Percentiles rank a stretch among this genome's conserved stretches.
phyloP scores from a whole-genome alignment of 1,284 basidiomycete species.

The Sporisorium graminicola region DNA sequence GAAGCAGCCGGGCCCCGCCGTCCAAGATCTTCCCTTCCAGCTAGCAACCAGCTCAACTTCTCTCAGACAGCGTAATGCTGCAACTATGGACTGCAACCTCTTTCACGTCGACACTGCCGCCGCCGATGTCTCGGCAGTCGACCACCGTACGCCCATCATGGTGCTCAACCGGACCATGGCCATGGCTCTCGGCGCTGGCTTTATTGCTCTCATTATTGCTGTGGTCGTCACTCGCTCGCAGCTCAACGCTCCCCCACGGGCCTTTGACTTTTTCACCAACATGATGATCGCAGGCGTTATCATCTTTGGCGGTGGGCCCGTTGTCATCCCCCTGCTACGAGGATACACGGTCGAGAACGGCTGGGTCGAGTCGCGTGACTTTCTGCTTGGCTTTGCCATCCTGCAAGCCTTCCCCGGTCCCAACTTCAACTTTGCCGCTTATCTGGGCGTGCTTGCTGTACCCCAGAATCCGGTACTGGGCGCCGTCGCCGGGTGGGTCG shows the following conservation, averaged over 20 bases:
- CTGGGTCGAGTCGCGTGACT: slow-evolving; percentile 74
- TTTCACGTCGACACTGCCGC: not conserved
- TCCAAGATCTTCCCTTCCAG: slow-evolving; percentile 28
- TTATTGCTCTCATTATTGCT: slow-evolving; percentile 64
- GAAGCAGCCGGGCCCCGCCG: slow-evolving; percentile 13
- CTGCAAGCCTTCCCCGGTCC: slow-evolving; percentile 73
- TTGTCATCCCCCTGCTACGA: slow-evolving; percentile 75
- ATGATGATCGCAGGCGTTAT: slow-evolving; percentile 73
- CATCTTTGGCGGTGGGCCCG: slow-evolving; percentile 77
- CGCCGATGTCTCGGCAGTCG: not conserved
- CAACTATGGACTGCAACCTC: slow-evolving; percentile 8
- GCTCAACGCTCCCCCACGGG: slow-evolving; percentile 61
- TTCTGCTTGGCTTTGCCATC: slow-evolving; percentile 75
- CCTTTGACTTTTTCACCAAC: slow-evolving; percentile 72
- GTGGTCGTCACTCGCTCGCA: slow-evolving; percentile 70
- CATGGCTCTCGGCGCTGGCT: slow-evolving; percentile 61
- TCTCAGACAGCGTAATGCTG: slow-evolving; percentile 20
- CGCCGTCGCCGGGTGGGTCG: slow-evolving; percentile 72
- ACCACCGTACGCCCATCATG: slow-evolving; percentile 47
- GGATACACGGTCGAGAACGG: slow-evolving; percentile 75
- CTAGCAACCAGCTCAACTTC: slow-evolving; percentile 1
- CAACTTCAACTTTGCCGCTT: slow-evolving; percentile 76
- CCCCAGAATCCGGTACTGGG: slow-evolving; percentile 70
- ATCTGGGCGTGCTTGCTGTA: slow-evolving; percentile 73
- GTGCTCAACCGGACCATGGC: slow-evolving; percentile 42